These are phyloP conservation scores for Cokeromyces recurvatus DNA, from an alignment of 371 early-diverging fungal genomes.

Conservation along the genomic window DNA sequence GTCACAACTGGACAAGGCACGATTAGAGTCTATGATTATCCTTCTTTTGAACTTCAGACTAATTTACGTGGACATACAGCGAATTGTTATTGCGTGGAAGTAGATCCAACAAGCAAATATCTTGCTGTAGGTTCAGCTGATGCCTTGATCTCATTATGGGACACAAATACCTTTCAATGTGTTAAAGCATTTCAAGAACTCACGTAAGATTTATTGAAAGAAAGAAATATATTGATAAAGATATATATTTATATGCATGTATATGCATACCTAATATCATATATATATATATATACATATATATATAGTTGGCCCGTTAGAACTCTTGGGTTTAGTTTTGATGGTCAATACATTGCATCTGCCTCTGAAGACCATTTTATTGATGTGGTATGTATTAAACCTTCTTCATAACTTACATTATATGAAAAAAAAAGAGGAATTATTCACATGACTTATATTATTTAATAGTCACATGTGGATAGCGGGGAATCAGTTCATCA, in stretches of 20 bases:
- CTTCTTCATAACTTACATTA: too few species aligned
- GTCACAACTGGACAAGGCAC: conserved; percentile 78
- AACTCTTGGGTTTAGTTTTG: conserved; percentile 79
- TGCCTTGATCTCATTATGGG: conserved; percentile 73
- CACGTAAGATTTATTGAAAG: conserved; percentile 45
- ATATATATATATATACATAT: too few species aligned
- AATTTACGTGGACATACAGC: conserved; percentile 74
- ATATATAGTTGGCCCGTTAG: conserved; percentile 75
- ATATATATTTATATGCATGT: too few species aligned
- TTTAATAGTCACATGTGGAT: conserved; percentile 68
- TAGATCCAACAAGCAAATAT: conserved; percentile 76
- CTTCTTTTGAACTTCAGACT: conserved; percentile 51
- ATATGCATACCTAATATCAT: too few species aligned
- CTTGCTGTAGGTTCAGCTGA: conserved; percentile 79
- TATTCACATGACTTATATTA: too few species aligned
- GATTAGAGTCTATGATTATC: conserved; percentile 65
- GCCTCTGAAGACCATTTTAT: conserved; percentile 79
- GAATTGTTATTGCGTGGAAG: conserved; percentile 79
- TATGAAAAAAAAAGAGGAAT: too few species aligned
- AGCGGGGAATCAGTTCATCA: conserved; percentile 71
- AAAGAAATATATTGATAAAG: too few species aligned
- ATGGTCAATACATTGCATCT: conserved; percentile 80
- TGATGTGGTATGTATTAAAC: conserved; percentile 60
- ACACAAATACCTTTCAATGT: conserved; percentile 60
- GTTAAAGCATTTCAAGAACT: conserved; percentile 64